Conservation (phyloP, 164 flowering plant species). For the Amborella trichopoda region DNA sequence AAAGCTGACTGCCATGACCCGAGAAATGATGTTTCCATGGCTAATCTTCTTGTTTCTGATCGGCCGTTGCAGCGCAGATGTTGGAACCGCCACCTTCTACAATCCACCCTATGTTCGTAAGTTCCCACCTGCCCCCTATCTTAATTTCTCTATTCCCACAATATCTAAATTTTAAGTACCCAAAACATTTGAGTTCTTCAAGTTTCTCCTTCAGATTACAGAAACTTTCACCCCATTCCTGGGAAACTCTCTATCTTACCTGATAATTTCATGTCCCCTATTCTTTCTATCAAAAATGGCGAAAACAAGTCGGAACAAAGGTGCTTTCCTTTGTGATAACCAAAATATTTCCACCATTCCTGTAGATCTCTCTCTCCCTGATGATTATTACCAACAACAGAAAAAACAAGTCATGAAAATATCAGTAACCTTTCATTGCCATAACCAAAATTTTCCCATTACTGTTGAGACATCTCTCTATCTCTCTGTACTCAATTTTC, state of each 20-base stretch:
- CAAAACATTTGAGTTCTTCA: background rate
- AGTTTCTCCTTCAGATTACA: background rate
- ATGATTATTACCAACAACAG: background rate
- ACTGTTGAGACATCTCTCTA: background rate
- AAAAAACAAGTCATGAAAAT: background rate
- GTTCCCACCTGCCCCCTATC: slow-evolving; percentile 3
- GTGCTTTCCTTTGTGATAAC: too few species aligned
- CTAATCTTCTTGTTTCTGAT: slow-evolving; percentile 8
- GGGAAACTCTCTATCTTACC: too few species aligned
- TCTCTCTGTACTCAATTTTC: background rate
- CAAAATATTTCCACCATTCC: too few species aligned
- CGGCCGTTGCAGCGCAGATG: slow-evolving; percentile 20
- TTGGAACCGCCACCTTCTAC: slow-evolving; percentile 44
- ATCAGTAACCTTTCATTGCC: background rate
- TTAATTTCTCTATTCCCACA: background rate
- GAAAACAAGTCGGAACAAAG: background rate
- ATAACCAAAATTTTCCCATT: background rate
- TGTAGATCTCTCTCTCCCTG: background rate
- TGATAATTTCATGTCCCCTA: background rate
- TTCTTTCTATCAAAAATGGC: background rate
- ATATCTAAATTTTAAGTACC: background rate
- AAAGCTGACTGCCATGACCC: too few species aligned
- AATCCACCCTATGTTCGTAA: slow-evolving; percentile 49
- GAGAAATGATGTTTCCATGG: too few species aligned
- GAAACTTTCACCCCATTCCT: too few species aligned